phyloP scores from a whole-genome alignment of 2,329 filamentous ascomycete species.

The Arthrobotrys sphaeroides region DNA sequence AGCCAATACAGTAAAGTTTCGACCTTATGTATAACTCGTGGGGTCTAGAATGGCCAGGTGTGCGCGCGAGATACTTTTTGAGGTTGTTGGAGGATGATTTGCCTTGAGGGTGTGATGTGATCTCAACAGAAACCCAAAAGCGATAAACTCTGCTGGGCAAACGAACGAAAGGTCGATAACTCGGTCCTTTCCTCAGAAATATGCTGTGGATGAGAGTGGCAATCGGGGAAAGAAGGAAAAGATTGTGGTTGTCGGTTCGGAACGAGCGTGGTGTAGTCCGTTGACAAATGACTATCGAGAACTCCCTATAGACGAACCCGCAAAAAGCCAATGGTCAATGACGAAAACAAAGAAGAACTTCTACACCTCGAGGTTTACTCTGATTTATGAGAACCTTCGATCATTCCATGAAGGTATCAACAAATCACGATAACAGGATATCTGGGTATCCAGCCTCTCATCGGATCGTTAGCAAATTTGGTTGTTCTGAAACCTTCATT shows the following conservation, averaged over 20 bases:
- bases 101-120: background rate
- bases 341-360: conserved; percentile 16
- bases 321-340: conserved; percentile 29
- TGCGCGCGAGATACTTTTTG: conserved; percentile 51
- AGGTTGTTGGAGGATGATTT: conserved; percentile 48
- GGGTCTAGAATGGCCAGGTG: conserved; percentile 45
- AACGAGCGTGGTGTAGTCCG: conserved; percentile 7
- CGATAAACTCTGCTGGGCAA: conserved; percentile 8
- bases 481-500: conserved; percentile 50
- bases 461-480: conserved; percentile 47
- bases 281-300: conserved; percentile 32
- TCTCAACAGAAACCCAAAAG: conserved; percentile 34
- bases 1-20: conserved; percentile 41
- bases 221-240: background rate
- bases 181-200: conserved; percentile 7
- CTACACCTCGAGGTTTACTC: conserved; percentile 34
- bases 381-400: conserved; percentile 45
- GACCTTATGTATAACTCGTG: conserved; percentile 27
- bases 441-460: conserved; percentile 49
- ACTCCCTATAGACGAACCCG: conserved; percentile 3
- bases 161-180: conserved; percentile 1
- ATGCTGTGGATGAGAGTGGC: background rate
- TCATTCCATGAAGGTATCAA: conserved; percentile 37
- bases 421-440: conserved; percentile 43
- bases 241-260: background rate